Base-by-base conservation (phyloP, 108 stramenopile genomes). In the Heterococcus sp. region DNA sequence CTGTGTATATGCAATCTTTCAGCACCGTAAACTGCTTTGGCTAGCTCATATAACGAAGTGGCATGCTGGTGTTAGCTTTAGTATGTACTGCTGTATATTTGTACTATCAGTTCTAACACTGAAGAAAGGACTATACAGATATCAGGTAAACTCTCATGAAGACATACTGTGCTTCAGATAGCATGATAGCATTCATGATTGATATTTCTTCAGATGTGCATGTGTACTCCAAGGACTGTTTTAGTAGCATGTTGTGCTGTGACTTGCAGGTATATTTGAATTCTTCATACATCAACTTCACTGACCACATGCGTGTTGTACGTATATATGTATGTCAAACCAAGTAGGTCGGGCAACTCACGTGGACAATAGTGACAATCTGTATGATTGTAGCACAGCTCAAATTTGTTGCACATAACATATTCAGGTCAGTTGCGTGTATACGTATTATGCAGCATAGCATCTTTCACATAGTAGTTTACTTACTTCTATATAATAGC, bases 351-450 rank as follows among this genome's bases (percentile, higher is more conserved):
- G 95, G 95, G 79, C 98, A 97, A 80, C 83, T 95, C 28, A 94
- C 94, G 77, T 96, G 96, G 96, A 95, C 95, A 26, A 92, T 97
- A 77, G 90, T 95, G 29, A 94, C 94, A 28, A 73, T 97, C 74
- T 92, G 91, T 75, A 75, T 97, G 71, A 95, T 96, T 26, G 94
- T 89, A 11, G 87, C 87, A 21, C 87, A 88, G 37, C 72, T 89
- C 2, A 82, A 86, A 65, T 87, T 88, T 73, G 85, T 89, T 32
- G 74, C 96, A 87, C 92, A 93, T 91, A 97, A 96, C 76, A 90
- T 98, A 46, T 96, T 94, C 90, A 81, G 46, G 46, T 58, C 8
- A 8, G 46, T n/a, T n/a, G n/a, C n/a, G n/a, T n/a, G n/a, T n/a
- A n/a, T n/a, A n/a, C n/a, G n/a, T n/a, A n/a, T n/a, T n/a, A n/a